Conservation (phyloP, 371 early-diverging fungal species). For the Blastocladiella emersonii region DNA sequence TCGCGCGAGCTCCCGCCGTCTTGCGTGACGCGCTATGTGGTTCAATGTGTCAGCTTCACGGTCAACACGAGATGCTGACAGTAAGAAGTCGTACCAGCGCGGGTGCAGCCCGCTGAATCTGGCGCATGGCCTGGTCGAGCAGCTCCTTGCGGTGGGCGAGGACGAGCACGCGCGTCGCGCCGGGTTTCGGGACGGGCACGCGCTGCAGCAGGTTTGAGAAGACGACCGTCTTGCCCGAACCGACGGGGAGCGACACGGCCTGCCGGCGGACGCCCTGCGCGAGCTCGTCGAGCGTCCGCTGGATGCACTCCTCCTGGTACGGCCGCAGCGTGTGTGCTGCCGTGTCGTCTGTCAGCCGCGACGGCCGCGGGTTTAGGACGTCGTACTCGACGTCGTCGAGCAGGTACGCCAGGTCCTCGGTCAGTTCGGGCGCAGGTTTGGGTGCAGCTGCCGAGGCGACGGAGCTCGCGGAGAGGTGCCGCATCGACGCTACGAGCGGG, state of each 20-base stretch:
- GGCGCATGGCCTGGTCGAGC: slow-evolving; percentile 57
- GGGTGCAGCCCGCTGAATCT: slow-evolving; percentile 42
- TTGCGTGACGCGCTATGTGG: not conserved
- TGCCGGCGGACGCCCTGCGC: slow-evolving; percentile 44
- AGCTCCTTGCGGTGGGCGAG: slow-evolving; percentile 81
- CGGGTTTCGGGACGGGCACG: slow-evolving; percentile 42
- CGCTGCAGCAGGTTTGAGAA: slow-evolving; percentile 63
- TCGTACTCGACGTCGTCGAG: too few species aligned
- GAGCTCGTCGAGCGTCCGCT: slow-evolving; percentile 31
- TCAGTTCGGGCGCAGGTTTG: too few species aligned
- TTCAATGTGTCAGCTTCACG: not conserved
- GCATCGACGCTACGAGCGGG: too few species aligned
- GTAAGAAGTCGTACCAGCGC: slow-evolving; percentile 23
- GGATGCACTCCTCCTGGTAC: slow-evolving; percentile 75
- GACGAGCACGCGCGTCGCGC: slow-evolving; percentile 59
- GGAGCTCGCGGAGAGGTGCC: too few species aligned
- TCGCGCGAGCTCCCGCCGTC: not conserved
- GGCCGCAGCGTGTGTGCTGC: slow-evolving; percentile 27
- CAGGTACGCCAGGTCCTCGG: too few species aligned
- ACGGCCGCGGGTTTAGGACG: too few species aligned
- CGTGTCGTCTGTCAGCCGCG: not conserved
- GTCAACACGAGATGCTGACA: not conserved
- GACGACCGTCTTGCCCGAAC: slow-evolving; percentile 31
- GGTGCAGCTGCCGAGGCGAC: too few species aligned
- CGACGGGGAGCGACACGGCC: slow-evolving; percentile 69